Conservation (phyloP, 176 grass and related monocot genomes). For the Oryza punctata region DNA sequence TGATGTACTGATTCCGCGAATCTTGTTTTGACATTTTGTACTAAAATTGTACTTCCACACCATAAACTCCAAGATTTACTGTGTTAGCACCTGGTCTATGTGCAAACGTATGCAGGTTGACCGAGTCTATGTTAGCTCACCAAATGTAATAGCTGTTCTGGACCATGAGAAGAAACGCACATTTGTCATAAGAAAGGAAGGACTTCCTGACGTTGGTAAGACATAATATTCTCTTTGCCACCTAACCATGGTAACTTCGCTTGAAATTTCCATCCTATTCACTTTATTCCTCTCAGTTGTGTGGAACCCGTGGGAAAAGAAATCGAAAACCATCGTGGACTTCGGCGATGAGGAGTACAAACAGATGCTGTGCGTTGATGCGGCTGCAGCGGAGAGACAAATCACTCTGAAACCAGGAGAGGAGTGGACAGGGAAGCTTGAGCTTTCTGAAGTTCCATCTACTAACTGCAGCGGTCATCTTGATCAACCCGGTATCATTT, state of each 20-base stretch:
- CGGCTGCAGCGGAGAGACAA: slow-evolving; percentile 59
- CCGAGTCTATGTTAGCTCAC: slow-evolving; percentile 82
- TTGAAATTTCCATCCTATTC: background rate
- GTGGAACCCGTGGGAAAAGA: slow-evolving; percentile 97
- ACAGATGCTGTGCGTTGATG: slow-evolving; percentile 89
- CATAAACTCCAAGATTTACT: background rate
- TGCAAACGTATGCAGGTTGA: slow-evolving; percentile 60
- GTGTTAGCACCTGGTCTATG: background rate
- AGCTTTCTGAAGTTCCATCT: slow-evolving; percentile 67
- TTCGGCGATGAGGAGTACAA: slow-evolving; percentile 93
- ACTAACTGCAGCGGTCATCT: slow-evolving; percentile 87
- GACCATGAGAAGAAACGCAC: slow-evolving; percentile 97
- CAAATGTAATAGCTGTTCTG: slow-evolving; percentile 84
- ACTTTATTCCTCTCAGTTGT: slow-evolving; percentile 53
- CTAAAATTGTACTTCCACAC: background rate
- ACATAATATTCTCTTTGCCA: background rate
- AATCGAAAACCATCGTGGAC: slow-evolving; percentile 64
- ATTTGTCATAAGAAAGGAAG: slow-evolving; percentile 80
- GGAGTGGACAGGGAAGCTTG: slow-evolving; percentile 89
- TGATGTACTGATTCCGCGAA: background rate
- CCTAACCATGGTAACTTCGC: background rate
- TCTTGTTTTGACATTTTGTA: background rate
- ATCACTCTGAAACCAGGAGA: slow-evolving; percentile 79
- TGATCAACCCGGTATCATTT: slow-evolving; percentile 53
- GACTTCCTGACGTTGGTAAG: slow-evolving; percentile 85